Base-by-base conservation (phyloP, 345 rosid genomes). In the Populus tremula region DNA sequence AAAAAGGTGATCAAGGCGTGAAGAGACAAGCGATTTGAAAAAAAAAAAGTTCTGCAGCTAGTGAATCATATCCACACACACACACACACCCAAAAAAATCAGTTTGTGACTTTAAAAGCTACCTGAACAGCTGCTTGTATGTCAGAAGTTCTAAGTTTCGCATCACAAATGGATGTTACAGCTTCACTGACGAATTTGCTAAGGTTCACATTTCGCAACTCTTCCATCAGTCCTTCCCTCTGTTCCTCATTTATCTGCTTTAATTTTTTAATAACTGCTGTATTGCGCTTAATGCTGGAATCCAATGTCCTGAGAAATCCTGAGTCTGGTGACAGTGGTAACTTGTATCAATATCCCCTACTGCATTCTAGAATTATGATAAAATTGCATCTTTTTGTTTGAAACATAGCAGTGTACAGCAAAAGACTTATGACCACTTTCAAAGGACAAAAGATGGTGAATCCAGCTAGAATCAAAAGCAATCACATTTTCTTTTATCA, bases 121-220 rank as follows among this genome's bases (percentile, higher is more conserved):
- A 92, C 98, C 97, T 96, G 98, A 78, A 89, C 93, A 64, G 97
- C 98, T 53, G 98, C 97, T 84, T 89, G 99, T 79, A 94, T 91
- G 82, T 96, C 99, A 12, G 97, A 88, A 84, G 89, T 85, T 86
- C 87, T 91, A 80, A 91, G 98, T 86, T 94, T 96, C 76, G 97
- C 98, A 78, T 96, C 99, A 88, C 97, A 96, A 73, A 93, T 93
- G 72, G 97, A 91, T 50, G 94, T 85, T 73, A 95, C 99, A 14
- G 96, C 98, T 86, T 95, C 98, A 81, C 97, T 93, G 39, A 96
- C 99, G 76, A 94, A 93, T 86, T 93, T 96, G 85, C 98, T 92
- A 50, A 94, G 89, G 70, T 96, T 94, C 27, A 94, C 94, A 85
- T 84, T 79, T 56, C 91, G 86, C 78, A 96, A 79, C 70, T 96